phyloP scores from a whole-genome alignment of 164 flowering plant genomes.

The Kalanchoe fedtschenkoi region DNA sequence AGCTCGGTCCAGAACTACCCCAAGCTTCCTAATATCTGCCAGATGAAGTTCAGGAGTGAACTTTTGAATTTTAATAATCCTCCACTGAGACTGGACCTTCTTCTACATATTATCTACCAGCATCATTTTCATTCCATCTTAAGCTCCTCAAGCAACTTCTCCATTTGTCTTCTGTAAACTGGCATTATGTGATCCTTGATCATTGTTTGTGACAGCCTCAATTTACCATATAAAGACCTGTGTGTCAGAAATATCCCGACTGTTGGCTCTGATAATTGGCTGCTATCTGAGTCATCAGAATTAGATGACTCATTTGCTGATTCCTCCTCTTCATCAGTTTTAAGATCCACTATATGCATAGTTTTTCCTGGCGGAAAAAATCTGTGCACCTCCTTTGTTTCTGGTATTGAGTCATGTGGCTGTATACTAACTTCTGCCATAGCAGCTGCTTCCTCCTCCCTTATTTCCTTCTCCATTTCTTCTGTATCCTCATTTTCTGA shows the following conservation, averaged over 20 bases:
- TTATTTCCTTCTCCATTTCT: conserved; percentile 46
- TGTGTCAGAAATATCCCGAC: conserved; percentile 72
- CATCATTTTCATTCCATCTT: conserved; percentile 22
- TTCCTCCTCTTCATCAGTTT: conserved; percentile 11
- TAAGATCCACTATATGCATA: conserved; percentile 62
- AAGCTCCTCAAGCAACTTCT: conserved; percentile 52
- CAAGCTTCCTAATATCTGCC: background rate
- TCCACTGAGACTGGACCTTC: background rate
- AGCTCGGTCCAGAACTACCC: too few species aligned
- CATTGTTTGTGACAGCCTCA: conserved; percentile 85
- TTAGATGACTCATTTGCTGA: conserved; percentile 14
- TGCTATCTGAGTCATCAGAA: conserved; percentile 19
- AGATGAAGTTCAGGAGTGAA: background rate
- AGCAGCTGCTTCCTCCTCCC: conserved; percentile 75
- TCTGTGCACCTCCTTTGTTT: conserved; percentile 68
- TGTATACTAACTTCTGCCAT: conserved; percentile 40
- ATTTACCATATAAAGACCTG: conserved; percentile 63
- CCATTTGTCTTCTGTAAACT: conserved; percentile 74
- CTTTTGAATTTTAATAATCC: background rate
- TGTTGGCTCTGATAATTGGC: conserved; percentile 20
- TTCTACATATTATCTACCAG: background rate
- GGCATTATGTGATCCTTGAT: conserved; percentile 94
- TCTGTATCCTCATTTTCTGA: conserved; percentile 33
- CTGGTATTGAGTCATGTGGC: conserved; percentile 31
- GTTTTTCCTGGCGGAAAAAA: conserved; percentile 88